Conservation (phyloP, 2,329 filamentous ascomycete species). For the Venturia effusa region DNA sequence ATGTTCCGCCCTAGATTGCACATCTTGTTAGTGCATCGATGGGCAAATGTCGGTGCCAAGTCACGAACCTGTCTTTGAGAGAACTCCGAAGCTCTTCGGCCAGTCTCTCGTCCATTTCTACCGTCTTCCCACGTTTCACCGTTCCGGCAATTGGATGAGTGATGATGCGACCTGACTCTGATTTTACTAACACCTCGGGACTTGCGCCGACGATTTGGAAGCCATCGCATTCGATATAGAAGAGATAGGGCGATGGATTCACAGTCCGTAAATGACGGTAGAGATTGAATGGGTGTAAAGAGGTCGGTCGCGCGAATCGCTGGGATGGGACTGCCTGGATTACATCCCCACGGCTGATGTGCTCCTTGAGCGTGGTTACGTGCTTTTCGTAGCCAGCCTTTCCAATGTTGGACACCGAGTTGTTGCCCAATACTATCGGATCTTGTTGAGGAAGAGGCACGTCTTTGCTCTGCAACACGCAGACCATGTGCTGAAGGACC, state of each 20-base stretch:
- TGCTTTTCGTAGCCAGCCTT: conserved; percentile 82
- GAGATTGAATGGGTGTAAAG: conserved; percentile 93
- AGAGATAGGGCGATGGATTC: conserved; percentile 94
- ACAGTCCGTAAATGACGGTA: conserved; percentile 94
- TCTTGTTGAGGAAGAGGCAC: conserved; percentile 67
- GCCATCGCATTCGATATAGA: conserved; percentile 83
- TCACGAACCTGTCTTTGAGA: conserved; percentile 59
- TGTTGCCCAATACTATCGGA: conserved; percentile 59
- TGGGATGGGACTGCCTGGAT: conserved; percentile 97
- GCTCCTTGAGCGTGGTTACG: conserved; percentile 74
- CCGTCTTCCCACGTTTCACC: conserved; percentile 71
- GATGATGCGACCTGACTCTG: conserved; percentile 75
- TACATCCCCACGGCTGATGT: conserved; percentile 86
- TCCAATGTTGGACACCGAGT: conserved; percentile 89
- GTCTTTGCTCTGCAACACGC: conserved; percentile 61
- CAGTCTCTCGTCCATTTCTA: conserved; percentile 70
- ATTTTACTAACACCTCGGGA: conserved; percentile 88
- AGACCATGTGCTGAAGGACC: conserved; percentile 56
- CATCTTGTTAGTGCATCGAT: background rate
- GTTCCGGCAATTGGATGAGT: conserved; percentile 94
- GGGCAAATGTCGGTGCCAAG: background rate
- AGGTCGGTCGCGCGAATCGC: conserved; percentile 78
- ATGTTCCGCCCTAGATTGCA: conserved; percentile 60
- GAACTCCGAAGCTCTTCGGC: conserved; percentile 67
- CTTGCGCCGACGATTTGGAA: conserved; percentile 95